Evolutionary conservation across 352 stramenopile genomes (phyloP), one percentile per base, ranked within the genome.

Genomic region (Phytophthora pisi): DNA sequence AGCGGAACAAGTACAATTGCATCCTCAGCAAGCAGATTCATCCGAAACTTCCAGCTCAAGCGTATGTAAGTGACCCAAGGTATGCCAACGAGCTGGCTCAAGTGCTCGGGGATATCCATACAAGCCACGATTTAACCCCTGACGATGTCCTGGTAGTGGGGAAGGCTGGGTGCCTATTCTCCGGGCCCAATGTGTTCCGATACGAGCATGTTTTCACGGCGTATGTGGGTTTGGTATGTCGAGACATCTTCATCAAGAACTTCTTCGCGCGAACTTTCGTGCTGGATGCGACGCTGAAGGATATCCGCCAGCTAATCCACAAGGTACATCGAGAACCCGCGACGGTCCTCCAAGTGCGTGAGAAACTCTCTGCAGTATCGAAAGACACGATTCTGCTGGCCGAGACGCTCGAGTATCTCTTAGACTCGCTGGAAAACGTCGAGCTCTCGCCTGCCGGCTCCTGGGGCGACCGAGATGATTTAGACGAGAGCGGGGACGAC

Each of bases 241-340:
- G 98, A 47, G 97, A 99, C 75, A 96, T 99, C 10, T 99, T 99
- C 64, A 89, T 98, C 66, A 93, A 98, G 70, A 99, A 99, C 66
- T 99, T 98, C 72, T 99, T 99, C 57, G 96, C 95, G 9, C 84
- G 97, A 13, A 93, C 98, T 20, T 99, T 98, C 72, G 97, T 99
- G 55, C 75, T 99, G 10, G 96, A 96, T 54, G 96, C 97, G 47
- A 97, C 98, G 38, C 89, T 99, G 63, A 97, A 98, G 61, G 90
- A 96, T n/a, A 97, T 98, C 18, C 89, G 95, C 24, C 69, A 88
- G 34, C 82, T 98, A 18, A 92, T 99, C 47, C 92, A 98, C 45
- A 74, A 79, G 3, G 86, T 96, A 9, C 75, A 95, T 46, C 78
- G 78, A 0, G 93, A 99, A 67, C 96, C 95, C 5, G 91, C 81